These are phyloP conservation scores for Penicillium capsulatum DNA, from an alignment of 2,329 filamentous ascomycete species.

Conservation along the genomic window DNA sequence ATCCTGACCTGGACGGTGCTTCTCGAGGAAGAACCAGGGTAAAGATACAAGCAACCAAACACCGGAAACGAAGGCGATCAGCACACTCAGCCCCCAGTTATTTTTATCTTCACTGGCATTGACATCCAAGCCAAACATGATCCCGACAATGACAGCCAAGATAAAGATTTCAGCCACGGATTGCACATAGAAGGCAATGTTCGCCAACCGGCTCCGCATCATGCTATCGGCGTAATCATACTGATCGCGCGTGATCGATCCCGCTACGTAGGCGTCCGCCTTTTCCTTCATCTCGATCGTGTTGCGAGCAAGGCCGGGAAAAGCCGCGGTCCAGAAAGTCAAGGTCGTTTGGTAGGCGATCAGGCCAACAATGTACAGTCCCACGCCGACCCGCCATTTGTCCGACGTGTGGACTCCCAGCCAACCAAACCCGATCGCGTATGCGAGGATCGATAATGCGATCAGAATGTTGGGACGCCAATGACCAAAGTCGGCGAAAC, in stretches of 20 bases:
- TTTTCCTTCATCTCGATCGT: constrained; percentile 49
- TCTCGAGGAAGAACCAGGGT: constrained; percentile 65
- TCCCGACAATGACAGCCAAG: constrained; percentile 60
- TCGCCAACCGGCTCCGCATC: constrained; percentile 61
- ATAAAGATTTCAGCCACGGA: constrained; percentile 60
- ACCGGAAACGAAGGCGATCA: constrained; percentile 62
- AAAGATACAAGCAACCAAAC: constrained; percentile 61
- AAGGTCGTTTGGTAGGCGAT: constrained; percentile 64
- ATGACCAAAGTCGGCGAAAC: constrained; percentile 59
- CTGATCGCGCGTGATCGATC: constrained; percentile 54
- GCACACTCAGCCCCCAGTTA: constrained; percentile 62
- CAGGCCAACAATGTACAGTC: constrained; percentile 62
- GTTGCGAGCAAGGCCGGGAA: constrained; percentile 55
- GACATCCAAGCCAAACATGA: constrained; percentile 59
- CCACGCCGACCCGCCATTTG: constrained; percentile 59
- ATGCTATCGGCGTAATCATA: constrained; percentile 60
- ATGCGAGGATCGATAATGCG: constrained; percentile 58
- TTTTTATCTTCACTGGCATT: constrained; percentile 58
- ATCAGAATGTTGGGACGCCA: constrained; percentile 62
- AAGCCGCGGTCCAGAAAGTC: constrained; percentile 66
- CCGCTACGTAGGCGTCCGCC: constrained; percentile 48
- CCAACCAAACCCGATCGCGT: constrained; percentile 63
- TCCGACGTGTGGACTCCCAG: constrained; percentile 58
- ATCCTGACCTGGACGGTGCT: constrained; percentile 57
- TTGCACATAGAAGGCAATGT: constrained; percentile 62